A percentile compares a stretch with the other conserved stretches of the same genome.
These are phyloP conservation scores for Sextonia rubra DNA, from an alignment of 164 flowering plant species.

Conservation along the genomic window DNA sequence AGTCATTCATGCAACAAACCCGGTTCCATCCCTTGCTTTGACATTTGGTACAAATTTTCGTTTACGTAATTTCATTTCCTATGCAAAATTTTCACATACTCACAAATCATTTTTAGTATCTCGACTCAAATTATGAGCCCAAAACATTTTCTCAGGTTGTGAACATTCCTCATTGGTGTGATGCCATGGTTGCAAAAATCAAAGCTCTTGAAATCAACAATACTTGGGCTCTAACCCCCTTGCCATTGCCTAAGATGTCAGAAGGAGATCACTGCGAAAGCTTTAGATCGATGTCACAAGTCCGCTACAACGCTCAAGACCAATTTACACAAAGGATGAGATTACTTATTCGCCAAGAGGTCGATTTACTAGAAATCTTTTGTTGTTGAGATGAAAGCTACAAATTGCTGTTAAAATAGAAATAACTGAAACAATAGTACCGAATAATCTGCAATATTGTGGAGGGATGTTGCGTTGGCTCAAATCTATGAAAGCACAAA, in stretches of 20 bases:
- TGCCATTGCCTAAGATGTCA: not conserved
- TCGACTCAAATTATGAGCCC: not conserved
- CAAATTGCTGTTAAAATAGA: too few species aligned
- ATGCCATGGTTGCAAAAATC: constrained; percentile 1
- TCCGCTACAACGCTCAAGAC: too few species aligned
- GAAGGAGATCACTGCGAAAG: too few species aligned
- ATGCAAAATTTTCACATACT: not conserved
- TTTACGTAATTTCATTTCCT: not conserved
- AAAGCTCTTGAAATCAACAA: not conserved
- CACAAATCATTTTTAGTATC: not conserved
- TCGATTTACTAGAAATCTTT: too few species aligned
- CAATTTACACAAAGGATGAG: too few species aligned
- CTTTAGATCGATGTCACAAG: too few species aligned
- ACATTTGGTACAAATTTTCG: not conserved
- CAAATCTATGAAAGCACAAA: too few species aligned
- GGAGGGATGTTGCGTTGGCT: too few species aligned
- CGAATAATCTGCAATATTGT: too few species aligned
- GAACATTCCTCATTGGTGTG: not conserved
- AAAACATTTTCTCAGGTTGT: not conserved
- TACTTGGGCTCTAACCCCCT: not conserved
- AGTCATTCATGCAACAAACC: not conserved
- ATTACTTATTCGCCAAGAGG: too few species aligned
- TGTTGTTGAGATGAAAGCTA: too few species aligned
- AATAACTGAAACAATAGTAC: too few species aligned
- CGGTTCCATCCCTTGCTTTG: not conserved